phyloP scores from a whole-genome alignment of 345 rosid genomes.

The Rhizophora apiculata region DNA sequence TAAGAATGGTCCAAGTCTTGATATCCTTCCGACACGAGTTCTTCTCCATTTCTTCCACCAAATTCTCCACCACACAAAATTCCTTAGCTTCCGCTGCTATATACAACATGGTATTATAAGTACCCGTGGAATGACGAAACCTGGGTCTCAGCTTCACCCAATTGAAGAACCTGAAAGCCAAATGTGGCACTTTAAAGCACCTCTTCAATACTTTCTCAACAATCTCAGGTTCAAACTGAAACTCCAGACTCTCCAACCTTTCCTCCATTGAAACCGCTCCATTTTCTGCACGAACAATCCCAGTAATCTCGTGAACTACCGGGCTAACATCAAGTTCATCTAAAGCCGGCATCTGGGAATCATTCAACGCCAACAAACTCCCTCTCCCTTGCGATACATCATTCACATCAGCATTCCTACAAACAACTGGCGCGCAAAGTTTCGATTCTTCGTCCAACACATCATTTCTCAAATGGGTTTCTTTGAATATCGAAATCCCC shows the following conservation, averaged over 20 bases:
- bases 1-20: slow-evolving; percentile 70
- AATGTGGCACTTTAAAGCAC: slow-evolving; percentile 74
- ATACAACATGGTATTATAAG: slow-evolving; percentile 57
- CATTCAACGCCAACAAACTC: slow-evolving; percentile 12
- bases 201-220: slow-evolving; percentile 77
- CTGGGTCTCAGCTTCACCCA: slow-evolving; percentile 63
- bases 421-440: slow-evolving; percentile 39
- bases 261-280: slow-evolving; percentile 54
- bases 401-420: slow-evolving; percentile 41
- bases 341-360: slow-evolving; percentile 11
- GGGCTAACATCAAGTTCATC: slow-evolving; percentile 44
- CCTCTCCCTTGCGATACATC: slow-evolving; percentile 12
- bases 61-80: slow-evolving; percentile 40
- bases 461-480: neutral
- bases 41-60: slow-evolving; percentile 65
- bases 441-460: neutral
- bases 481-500: slow-evolving; percentile 27
- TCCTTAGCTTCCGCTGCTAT: slow-evolving; percentile 61
- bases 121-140: slow-evolving; percentile 41
- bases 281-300: slow-evolving; percentile 44
- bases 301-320: slow-evolving; percentile 49
- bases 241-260: slow-evolving; percentile 42
- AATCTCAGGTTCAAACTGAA: slow-evolving; percentile 44
- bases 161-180: slow-evolving; percentile 61
- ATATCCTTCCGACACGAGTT: slow-evolving; percentile 48